Percentiles rank a stretch among this genome's conserved stretches.
Evolutionary conservation across 202 grass and related monocot species (phyloP).

Genomic region (Zizania palustris): DNA sequence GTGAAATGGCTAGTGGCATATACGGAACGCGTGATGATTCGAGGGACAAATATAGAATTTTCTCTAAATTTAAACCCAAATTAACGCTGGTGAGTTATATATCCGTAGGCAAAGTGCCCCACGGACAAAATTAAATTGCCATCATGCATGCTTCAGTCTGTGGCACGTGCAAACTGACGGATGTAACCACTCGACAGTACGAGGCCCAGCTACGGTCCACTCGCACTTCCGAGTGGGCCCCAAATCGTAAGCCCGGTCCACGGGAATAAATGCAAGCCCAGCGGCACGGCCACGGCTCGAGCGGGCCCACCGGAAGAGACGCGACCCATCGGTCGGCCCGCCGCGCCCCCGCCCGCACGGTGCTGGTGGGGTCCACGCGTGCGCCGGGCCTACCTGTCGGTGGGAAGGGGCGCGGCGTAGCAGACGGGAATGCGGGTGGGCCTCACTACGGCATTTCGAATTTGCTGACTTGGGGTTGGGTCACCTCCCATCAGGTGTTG

Average conservation of each 20-base stretch:
- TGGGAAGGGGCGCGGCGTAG: background rate
- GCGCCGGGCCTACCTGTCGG: background rate
- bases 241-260: conserved; percentile 16
- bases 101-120: too few species aligned
- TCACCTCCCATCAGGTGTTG: conserved; percentile 24
- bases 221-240: background rate
- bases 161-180: background rate
- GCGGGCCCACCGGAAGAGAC: background rate
- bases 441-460: conserved; percentile 38
- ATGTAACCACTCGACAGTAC: conserved; percentile 1
- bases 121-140: too few species aligned
- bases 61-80: too few species aligned
- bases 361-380: fast-evolving
- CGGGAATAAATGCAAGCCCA: conserved; percentile 14
- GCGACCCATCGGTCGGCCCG: background rate
- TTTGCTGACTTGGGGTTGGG: background rate
- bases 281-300: background rate
- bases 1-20: too few species aligned
- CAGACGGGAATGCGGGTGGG: conserved; percentile 1
- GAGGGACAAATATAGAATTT: too few species aligned
- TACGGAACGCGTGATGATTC: too few species aligned
- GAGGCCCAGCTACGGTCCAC: background rate
- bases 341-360: too few species aligned
- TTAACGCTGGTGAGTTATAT: too few species aligned
- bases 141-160: background rate